Conservation (phyloP, 306 rosid genomes). For the Prunus kanzakura region DNA sequence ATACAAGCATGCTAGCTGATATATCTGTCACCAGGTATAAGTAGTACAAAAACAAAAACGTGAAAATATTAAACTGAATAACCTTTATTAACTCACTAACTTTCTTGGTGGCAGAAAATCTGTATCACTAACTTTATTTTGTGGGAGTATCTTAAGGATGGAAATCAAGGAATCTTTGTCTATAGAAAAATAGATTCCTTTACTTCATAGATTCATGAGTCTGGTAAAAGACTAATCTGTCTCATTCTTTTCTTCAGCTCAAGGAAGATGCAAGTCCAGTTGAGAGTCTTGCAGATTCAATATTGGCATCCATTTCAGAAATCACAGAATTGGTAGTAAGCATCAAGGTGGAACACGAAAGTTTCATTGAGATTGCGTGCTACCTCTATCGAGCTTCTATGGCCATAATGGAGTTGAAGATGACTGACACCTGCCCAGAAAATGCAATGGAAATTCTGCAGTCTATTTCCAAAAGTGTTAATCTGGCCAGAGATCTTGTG, state of each 20-base stretch:
- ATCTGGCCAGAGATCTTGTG: constrained; percentile 30
- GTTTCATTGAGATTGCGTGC: constrained; percentile 35
- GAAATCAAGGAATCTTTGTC: too few species aligned
- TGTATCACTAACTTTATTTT: background rate
- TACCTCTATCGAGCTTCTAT: constrained; percentile 41
- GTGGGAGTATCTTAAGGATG: too few species aligned
- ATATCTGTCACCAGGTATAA: background rate
- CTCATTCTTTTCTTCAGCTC: constrained; percentile 16
- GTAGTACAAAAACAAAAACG: background rate
- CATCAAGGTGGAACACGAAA: constrained; percentile 25
- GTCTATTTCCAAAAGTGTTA: constrained; percentile 30
- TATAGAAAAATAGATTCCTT: too few species aligned
- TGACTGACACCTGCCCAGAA: constrained; percentile 23
- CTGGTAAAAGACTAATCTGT: background rate
- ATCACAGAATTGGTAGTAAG: constrained; percentile 21
- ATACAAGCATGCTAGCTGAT: background rate
- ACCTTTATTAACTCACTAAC: background rate
- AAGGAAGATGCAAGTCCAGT: constrained; percentile 18
- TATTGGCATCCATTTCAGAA: constrained; percentile 37
- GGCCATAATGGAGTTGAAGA: constrained; percentile 34
- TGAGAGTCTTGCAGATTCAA: constrained; percentile 22
- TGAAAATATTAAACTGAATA: background rate
- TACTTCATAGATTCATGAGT: too few species aligned
- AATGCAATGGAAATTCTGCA: constrained; percentile 29
- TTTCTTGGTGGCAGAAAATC: background rate